A percentile compares a stretch with the other conserved stretches of the same genome.
Conservation (phyloP, 2,329 filamentous ascomycete species). For the Verticillium klebahnii region DNA sequence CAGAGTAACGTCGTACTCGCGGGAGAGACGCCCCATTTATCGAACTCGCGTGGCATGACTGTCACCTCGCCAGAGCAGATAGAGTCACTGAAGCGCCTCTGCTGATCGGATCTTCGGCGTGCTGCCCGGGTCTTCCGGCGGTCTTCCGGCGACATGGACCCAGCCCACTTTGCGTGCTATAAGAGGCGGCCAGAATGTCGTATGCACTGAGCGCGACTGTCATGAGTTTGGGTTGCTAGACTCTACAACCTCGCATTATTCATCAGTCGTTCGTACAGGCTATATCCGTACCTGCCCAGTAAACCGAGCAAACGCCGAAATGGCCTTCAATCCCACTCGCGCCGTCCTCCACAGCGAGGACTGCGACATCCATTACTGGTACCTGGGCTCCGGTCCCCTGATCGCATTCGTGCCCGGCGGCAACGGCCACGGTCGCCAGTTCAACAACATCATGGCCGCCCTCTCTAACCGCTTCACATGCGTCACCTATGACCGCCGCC, state of each 20-base stretch:
- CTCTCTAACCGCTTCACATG: slow-evolving; percentile 21
- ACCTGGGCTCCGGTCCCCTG: slow-evolving; percentile 22
- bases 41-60: no score
- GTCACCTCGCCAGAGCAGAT: no score
- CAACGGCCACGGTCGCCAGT: slow-evolving; percentile 26
- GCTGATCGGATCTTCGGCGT: background rate
- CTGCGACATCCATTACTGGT: slow-evolving; percentile 26
- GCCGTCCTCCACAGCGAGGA: slow-evolving; percentile 21
- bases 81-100: no score
- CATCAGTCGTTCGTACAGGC: background rate
- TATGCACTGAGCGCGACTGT: no score
- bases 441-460: slow-evolving; percentile 20
- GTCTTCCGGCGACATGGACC: background rate
- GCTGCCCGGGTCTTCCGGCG: background rate
- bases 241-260: background rate
- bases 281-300: background rate
- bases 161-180: background rate
- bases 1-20: no score
- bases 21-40: no score
- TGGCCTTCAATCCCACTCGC: slow-evolving; percentile 14
- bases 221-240: no score
- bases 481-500: slow-evolving; percentile 26
- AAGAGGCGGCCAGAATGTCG: background rate
- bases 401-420: slow-evolving; percentile 27
- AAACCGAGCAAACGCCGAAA: background rate